Evolutionary conservation across 257 asterid genomes (phyloP).

Genomic region (Fraxinus anomala): DNA sequence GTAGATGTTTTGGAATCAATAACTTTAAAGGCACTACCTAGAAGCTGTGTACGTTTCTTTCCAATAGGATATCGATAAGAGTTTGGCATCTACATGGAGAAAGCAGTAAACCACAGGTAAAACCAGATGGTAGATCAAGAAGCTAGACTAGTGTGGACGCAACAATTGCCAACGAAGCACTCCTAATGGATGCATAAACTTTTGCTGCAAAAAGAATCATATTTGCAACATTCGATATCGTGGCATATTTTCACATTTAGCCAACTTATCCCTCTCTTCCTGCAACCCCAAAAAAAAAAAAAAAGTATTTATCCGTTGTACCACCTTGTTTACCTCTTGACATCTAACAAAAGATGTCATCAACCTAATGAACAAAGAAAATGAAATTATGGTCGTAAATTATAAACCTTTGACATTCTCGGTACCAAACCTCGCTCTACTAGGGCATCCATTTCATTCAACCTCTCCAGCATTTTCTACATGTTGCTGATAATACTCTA

Average conservation of each 20-base stretch:
- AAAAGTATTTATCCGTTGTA: too few relatives aligned
- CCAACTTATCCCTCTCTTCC: too few relatives aligned
- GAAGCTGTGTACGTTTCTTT: too few relatives aligned
- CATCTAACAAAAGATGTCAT: slow-evolving; percentile 9
- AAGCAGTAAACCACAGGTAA: too few relatives aligned
- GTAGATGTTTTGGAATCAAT: too few relatives aligned
- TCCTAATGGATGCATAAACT: slow-evolving; percentile 50
- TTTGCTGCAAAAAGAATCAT: slow-evolving; percentile 52
- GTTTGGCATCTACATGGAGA: too few relatives aligned
- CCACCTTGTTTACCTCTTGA: too few relatives aligned
- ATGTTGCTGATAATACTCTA: slow-evolving; percentile 55
- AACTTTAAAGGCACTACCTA: too few relatives aligned
- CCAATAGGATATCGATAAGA: too few relatives aligned
- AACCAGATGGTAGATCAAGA: too few relatives aligned
- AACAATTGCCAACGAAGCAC: slow-evolving; percentile 56
- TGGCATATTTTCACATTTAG: slow-evolving; percentile 51
- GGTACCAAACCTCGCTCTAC: slow-evolving; percentile 49
- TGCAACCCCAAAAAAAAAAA: too few relatives aligned
- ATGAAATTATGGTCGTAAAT: not conserved
- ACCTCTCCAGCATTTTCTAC: slow-evolving; percentile 51
- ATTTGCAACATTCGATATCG: slow-evolving; percentile 37
- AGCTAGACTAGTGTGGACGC: too few relatives aligned
- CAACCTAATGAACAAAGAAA: not conserved
- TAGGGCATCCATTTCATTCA: slow-evolving; percentile 52
- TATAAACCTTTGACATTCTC: slow-evolving; percentile 50